Evolutionary conservation across 225 moss, liverwort and hornwort species (phyloP).

Genomic region (Rhytidiadelphus loreus): DNA sequence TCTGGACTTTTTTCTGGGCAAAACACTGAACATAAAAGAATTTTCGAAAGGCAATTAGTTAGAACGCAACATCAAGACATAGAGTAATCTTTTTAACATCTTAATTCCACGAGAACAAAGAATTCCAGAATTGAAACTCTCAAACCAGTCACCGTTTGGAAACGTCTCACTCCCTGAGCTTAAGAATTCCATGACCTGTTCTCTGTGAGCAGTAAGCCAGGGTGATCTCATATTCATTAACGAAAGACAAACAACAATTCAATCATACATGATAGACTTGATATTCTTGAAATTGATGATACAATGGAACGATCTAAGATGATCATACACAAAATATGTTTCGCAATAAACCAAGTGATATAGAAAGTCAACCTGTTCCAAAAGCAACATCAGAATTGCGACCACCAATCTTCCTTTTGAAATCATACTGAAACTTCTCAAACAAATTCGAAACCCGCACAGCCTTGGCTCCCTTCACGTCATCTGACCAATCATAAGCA

Average conservation of each 20-base stretch:
- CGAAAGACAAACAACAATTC: neutral
- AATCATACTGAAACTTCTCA: constrained; percentile 78
- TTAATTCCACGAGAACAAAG: neutral
- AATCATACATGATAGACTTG: neutral
- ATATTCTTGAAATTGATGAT: neutral
- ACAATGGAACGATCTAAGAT: neutral
- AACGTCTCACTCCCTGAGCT: neutral
- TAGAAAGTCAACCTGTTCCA: constrained; percentile 41
- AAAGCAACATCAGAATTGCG: constrained; percentile 36
- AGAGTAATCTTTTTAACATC: neutral
- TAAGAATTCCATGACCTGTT: neutral
- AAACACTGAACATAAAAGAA: constrained; percentile 44
- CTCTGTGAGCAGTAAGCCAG: neutral
- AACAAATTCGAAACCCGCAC: constrained; percentile 63
- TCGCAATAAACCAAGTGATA: neutral
- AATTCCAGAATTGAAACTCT: neutral
- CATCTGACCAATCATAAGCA: constrained; percentile 78
- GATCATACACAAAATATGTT: neutral
- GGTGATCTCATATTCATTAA: neutral
- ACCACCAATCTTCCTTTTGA: constrained; percentile 48
- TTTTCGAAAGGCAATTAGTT: neutral
- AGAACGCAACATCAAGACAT: neutral
- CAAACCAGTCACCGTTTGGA: neutral
- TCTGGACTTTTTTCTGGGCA: constrained; percentile 38
- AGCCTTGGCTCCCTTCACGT: constrained; percentile 90